Base-by-base conservation (phyloP, 495 filamentous ascomycete species). In the Penicillium cataractarum region DNA sequence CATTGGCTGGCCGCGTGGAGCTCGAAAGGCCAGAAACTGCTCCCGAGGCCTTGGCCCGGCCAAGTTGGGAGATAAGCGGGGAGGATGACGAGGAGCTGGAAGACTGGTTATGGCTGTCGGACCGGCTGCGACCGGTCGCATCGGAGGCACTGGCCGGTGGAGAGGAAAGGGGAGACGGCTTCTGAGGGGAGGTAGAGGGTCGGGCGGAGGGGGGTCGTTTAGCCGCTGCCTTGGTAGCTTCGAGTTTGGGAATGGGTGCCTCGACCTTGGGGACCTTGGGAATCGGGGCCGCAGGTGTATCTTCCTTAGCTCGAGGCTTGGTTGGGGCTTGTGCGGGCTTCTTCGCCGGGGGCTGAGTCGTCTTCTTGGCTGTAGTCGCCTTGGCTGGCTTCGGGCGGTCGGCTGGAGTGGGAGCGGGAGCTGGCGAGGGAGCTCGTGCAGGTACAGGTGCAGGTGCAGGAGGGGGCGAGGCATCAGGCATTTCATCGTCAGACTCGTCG, bases 131-230 rank as follows among this genome's bases (percentile, higher is more conserved):
- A 50, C 71, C 71, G 29, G 77, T 84, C 22, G 88, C 66, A 57
- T 91, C 88, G 4, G 89, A 91, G 6, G 87, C 87, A 72, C 91
- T 92, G 17, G 88, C 86, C 2, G 89, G 89, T 22, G 89, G 89
- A n/a, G 90, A 92, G 4, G 87, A 86, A 26, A 92, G 81, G 4
- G 89, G 89, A 6, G 90, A 92, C 0, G 89, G 90, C 64, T 92
- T 93, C 59, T 83, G 80, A 2, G 88, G 87, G 4, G 88, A 90
- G 8, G 78, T 84, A 12, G 78, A 70, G 29, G 65, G 50, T 37
- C 81, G 79, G 12, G 29, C 29, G 31, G 80, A 73, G 27, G 78
- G 67, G 13, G 72, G 71, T 31, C 71, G 62, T 62, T 82, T 82
- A 26, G 74, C 74, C 17, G 74, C 65, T 7, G 74, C 63, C 53